Base-by-base conservation (phyloP, 164 flowering plant species). In the Tetrastigma voinierianum region DNA sequence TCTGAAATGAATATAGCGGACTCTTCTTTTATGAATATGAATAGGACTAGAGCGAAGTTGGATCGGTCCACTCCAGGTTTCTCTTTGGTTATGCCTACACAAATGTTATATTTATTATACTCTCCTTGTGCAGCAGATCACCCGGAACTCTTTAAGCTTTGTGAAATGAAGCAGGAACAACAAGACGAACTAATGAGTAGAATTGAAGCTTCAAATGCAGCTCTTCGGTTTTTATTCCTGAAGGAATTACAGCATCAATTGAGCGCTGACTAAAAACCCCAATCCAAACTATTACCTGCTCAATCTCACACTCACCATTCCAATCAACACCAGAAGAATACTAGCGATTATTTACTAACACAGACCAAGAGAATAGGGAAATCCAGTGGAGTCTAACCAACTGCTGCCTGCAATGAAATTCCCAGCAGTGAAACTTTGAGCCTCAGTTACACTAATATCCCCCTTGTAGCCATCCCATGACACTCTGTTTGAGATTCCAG, bases 401-500 rank as follows among this genome's bases (percentile, higher is more conserved):
- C 68, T 72, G 25, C 73, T 71, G 0, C 91, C 96, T 1, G 58
- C 74, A 65, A 93, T 67, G 67, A 93, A 90, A 1, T 11, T 70
- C 4, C 74, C 83, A 49, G 81, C 73, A 8, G 88, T 80, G 32
- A 65, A 87, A 16, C 57, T 23, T 57, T 77, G 70, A 44, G 89
- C 97, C 76, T 87, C 88, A 1, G 72, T 48, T 0, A 82, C 78
- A 63, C 77, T 77, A 0, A 78, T 80, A 0, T 85, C 77, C 10
- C 78, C 88, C 75, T 57, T 80, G 56, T 25, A 85, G 9, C 95
- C 97, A 53, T 66, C 73, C 97, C 97, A 91, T 0, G 59, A 69
- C 13, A 91, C 97, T 67, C 97, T 74, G 2, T 62, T 57, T 0
- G 81, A 68, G 1, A 90, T 86, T 1, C 61, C 77, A 0, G 97